These are phyloP conservation scores for Polymyxa betae DNA, from an alignment of 208 protist species.

Conservation along the genomic window DNA sequence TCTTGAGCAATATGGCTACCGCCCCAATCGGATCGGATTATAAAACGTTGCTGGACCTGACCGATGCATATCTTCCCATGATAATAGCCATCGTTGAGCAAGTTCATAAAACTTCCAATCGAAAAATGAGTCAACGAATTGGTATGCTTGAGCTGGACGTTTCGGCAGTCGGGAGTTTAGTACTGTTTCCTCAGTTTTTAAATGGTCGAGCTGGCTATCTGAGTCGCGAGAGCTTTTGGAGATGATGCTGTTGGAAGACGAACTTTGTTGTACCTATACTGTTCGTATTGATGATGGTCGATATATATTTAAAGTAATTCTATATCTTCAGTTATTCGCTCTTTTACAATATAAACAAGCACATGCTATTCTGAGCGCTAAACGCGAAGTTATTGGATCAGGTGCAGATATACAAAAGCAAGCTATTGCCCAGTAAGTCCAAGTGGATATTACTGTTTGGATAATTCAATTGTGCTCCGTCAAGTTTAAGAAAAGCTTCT, in stretches of 20 bases:
- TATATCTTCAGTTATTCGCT: neutral
- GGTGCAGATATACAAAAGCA: neutral
- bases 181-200: neutral
- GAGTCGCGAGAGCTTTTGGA: neutral
- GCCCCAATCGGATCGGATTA: neutral
- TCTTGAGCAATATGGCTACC: neutral
- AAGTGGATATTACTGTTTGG: neutral
- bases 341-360: slow-evolving; percentile 20
- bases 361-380: neutral
- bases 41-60: neutral
- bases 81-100: neutral
- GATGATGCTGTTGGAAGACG: slow-evolving; percentile 23
- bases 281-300: neutral
- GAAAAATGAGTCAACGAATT: neutral
- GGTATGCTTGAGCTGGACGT: neutral
- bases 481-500: neutral
- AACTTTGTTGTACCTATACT: slow-evolving; percentile 9
- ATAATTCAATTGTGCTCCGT: neutral
- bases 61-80: neutral
- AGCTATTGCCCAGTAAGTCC: neutral
- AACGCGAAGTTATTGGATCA: neutral
- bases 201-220: slow-evolving; percentile 19
- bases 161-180: neutral
- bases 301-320: neutral
- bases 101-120: slow-evolving; percentile 36